Base-by-base conservation (phyloP, 306 rosid species). In the Prunus mongolica region DNA sequence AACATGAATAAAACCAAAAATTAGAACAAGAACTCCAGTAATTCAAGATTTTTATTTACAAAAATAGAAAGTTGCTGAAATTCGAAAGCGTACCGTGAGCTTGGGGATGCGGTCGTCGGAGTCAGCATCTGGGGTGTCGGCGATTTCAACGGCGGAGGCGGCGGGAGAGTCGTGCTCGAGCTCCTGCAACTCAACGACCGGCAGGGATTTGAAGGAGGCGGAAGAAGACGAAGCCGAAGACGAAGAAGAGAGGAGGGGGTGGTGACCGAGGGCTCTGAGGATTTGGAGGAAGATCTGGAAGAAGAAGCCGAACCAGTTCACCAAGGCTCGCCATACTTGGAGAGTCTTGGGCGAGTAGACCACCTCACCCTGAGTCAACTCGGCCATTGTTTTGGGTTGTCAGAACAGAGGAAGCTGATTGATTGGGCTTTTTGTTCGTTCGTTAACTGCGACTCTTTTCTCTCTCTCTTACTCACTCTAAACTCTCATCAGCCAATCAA, bases 341-440 rank as follows among this genome's bases (percentile, higher is more conserved):
- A 83, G 87, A 67, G 91, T 86, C 69, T 88, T 76, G 6, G 88
- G 88, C 44, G 88, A 84, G 91, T 85, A 90, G 12, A 65, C 80
- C 76, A 83, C 93, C 89, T 95, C 97, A 41, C 86, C 58, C 90
- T 87, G 97, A 87, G 91, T 87, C 96, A 95, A 93, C 97, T 95
- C 98, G 60, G 96, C 92, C 97, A 93, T 92, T 72, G n/a, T 44
- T 24, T 56, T 34, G 3, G 65, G 45, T 19, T 34, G 71, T 45
- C 55, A 67, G 30, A 65, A 19, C n/a, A 28, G 38, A 44, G 44
- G 20, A 30, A 5, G 28, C 45, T 58, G 44, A 60, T 56, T 25
- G 68, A 60, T 73, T 25, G 3, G 65, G n/a, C 22, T 15, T 10
- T 25, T 18, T 27, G n/a, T 13, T 67, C 71, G 34, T 25, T 32